phyloP scores from a whole-genome alignment of 371 early-diverging fungal species.

The Antonospora locustae region DNA sequence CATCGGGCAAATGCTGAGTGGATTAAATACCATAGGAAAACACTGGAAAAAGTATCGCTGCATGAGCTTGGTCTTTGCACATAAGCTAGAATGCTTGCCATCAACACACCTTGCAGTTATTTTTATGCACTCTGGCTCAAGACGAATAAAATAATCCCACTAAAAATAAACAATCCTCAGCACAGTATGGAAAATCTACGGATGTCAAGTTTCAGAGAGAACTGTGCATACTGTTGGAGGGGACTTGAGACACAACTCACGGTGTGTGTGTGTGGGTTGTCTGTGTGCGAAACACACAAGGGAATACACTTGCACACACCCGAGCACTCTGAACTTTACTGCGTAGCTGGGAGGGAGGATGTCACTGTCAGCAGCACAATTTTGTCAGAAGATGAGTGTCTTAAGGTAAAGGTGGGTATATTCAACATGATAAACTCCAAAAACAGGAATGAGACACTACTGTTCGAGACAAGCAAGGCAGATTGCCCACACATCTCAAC shows the following conservation, averaged over 20 bases:
- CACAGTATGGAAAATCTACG: slow-evolving; percentile 3
- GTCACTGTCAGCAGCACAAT: not conserved
- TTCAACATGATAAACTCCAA: slow-evolving; percentile 2
- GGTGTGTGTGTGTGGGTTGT: slow-evolving; percentile 30
- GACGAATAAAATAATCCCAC: not conserved
- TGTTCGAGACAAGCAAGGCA: slow-evolving; percentile 7
- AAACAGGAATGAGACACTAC: slow-evolving; percentile 13
- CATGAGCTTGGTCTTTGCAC: no score
- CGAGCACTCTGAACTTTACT: slow-evolving; percentile 5
- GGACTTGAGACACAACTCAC: not conserved
- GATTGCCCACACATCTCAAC: slow-evolving; percentile 11
- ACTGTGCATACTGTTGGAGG: slow-evolving; percentile 35
- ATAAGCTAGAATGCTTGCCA: no score
- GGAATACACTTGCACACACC: slow-evolving; percentile 17
- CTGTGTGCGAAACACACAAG: slow-evolving; percentile 26
- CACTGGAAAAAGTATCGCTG: no score
- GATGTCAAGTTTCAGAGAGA: slow-evolving; percentile 33
- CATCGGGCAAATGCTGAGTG: no score
- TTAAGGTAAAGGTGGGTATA: slow-evolving; percentile 3
- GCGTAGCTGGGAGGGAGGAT: not conserved
- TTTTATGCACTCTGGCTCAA: no score
- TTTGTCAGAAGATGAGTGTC: slow-evolving; percentile 1
- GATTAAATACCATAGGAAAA: no score
- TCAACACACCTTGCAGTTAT: no score
- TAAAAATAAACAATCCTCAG: not conserved